Conservation (phyloP, 176 grass and related monocot genomes). For the Leersia perrieri region DNA sequence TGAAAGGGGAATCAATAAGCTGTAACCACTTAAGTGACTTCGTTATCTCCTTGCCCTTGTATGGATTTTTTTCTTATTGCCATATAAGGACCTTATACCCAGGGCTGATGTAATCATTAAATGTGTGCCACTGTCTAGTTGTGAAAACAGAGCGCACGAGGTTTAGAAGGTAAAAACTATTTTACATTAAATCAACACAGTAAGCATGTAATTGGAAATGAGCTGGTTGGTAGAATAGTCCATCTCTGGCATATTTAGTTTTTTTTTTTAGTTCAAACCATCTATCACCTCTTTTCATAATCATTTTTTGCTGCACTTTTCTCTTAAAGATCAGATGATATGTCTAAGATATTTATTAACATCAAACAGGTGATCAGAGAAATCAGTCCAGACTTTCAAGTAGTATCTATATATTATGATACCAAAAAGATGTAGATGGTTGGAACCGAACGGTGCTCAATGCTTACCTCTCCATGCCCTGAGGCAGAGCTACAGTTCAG, state of each 20-base stretch:
- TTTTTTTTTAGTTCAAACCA: not conserved
- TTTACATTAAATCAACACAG: not conserved
- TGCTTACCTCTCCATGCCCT: conserved; percentile 51
- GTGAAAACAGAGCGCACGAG: not conserved
- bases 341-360: conserved; percentile 1
- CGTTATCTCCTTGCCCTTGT: not conserved
- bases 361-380: not conserved
- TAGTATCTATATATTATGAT: not conserved
- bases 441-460: conserved; percentile 20
- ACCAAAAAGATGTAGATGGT: not conserved
- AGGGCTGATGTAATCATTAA: not conserved
- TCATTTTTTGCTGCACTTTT: not conserved
- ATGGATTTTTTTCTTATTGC: not conserved
- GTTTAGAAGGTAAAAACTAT: not conserved
- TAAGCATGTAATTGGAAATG: not conserved
- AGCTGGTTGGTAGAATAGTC: not conserved
- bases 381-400: not conserved
- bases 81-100: not conserved
- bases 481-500: conserved; percentile 34
- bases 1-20: not conserved
- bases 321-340: not conserved
- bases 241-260: not conserved
- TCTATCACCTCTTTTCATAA: not conserved
- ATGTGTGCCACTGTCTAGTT: not conserved
- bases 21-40: not conserved